Conservation (phyloP, 2,329 filamentous ascomycete genomes). For the Alternaria panax region DNA sequence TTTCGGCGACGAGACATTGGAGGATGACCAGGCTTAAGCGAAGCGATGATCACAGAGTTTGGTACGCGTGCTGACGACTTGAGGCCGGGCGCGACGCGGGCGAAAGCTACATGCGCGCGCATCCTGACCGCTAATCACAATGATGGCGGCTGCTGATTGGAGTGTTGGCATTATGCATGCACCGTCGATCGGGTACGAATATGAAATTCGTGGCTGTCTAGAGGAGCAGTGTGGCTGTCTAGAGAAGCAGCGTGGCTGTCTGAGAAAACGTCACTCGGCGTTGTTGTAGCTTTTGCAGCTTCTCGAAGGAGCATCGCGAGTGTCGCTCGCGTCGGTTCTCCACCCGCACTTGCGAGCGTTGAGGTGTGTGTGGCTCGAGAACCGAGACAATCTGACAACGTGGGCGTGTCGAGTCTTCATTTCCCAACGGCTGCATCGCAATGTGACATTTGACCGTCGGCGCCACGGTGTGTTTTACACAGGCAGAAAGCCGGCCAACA, state of each 20-base stretch:
- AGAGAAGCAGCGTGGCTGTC: constrained; percentile 31
- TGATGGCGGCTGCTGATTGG: constrained; percentile 10
- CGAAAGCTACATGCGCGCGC: background rate
- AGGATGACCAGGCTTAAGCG: background rate
- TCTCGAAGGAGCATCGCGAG: background rate
- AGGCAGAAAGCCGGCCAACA: background rate
- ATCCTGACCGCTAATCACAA: constrained; percentile 9
- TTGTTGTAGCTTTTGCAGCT: constrained; percentile 2
- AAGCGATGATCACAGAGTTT: constrained; percentile 3
- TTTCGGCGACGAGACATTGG: background rate
- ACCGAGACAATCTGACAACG: background rate
- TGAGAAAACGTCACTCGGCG: constrained; percentile 34
- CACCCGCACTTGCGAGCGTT: constrained; percentile 9
- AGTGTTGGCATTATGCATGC: constrained; percentile 10
- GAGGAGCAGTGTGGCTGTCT: constrained; percentile 33
- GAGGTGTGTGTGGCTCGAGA: background rate
- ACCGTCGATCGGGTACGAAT: constrained; percentile 4
- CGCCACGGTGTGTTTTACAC: background rate
- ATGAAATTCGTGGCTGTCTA: background rate
- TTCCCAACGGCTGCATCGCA: constrained; percentile 7
- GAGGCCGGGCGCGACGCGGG: background rate
- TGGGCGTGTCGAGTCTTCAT: constrained; percentile 15
- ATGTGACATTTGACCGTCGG: constrained; percentile 13
- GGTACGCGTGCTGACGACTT: constrained; percentile 8
- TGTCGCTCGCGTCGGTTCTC: constrained; percentile 5